Base-by-base conservation (phyloP, 768 basidiomycete species). In the Termitomyces sp. region DNA sequence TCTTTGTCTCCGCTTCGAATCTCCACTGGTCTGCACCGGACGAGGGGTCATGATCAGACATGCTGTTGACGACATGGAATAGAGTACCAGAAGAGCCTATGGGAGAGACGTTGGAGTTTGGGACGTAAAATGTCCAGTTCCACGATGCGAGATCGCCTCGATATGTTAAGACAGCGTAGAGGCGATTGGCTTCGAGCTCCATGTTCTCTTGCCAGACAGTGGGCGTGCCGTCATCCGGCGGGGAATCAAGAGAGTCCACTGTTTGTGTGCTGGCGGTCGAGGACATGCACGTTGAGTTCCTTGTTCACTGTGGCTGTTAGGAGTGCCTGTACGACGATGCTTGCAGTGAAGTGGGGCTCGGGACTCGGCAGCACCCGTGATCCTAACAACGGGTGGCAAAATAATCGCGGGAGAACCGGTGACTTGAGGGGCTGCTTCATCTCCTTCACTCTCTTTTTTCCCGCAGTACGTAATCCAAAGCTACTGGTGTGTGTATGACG, bases 101-200 rank as follows among this genome's bases (percentile, higher is more conserved):
- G 14, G 78, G 77, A 4, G 63, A 59, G 1, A 68, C 62, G 7
- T 66, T 53, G 46, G 75, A 73, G 63, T 78, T 70, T 49, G 76
- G 72, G 30, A 78, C 70, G 66, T 73, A 78, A 62, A 80, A 80
- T 5, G 74, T 72, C 78, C 78, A 80, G 59, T 78, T 74, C 78
- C 78, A 80, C 5, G 75, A 70, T 21, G 75, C 75, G 35, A 76
- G 72, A 58, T 80, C 77, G 38, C 76, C 76, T 19, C 74, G 65
- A 62, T 78, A 78, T 35, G 70, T 70, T 56, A 79, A 71, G 59
- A 77, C 71, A 11, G 76, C 76, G 61, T 79, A 78, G 15, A 79
- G 70, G 49, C 67, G 66, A 49, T 73, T 68, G 7, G 67, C 58
- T 62, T 77, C 76, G 37, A 78, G 73, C 56, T 75, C 71, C 33